Evolutionary conservation across 345 rosid species (phyloP), one percentile per base, ranked within the genome.

Genomic region (Heritiera fomes): DNA sequence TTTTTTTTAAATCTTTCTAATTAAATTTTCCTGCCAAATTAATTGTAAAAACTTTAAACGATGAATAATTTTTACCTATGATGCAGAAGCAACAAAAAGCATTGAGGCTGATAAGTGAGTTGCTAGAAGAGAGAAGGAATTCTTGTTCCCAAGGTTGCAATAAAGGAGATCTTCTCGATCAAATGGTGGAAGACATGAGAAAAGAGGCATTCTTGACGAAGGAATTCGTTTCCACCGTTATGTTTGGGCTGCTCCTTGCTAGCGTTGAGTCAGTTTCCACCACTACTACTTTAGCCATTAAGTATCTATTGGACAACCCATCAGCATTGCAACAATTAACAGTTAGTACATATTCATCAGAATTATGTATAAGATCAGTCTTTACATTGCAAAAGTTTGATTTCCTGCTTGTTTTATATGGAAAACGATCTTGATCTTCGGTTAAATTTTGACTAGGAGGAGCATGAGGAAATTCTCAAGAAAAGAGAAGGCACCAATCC

Each of bases 111-210:
- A 46, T 85, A 58, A 32, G 12, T 10, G 45, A 75, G 2, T 18
- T 79, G 13, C 30, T 77, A 7, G 17, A 73, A 3, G 75, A 79
- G 28, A 79, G 85, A 46, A 55, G 53, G 28, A 23, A 23, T 23
- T 23, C 28, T 23, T 23, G 28, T 18, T 8, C 65, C 14, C 4
- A 32, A 67, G 32, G 79, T 12, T 3, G 46, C 12, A 38, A 11
- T 20, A 70, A 32, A 76, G 52, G 30, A 28, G 78, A 84, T 67
- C 82, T 82, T 43, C 23, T 85, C 7, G 85, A 78, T 46, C 73
- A 75, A 18, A 4, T 82, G 12, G 23, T 85, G 14, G 79, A 82
- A 74, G 82, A 78, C 20, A 61, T 78, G 30, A 64, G 73, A 72
- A 74, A 62, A 14, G 80, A 85, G 11, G 30, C 74, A 5, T 20